These are phyloP conservation scores for Candida jianshihensis DNA, from an alignment of 805 yeast genomes.

Conservation along the genomic window DNA sequence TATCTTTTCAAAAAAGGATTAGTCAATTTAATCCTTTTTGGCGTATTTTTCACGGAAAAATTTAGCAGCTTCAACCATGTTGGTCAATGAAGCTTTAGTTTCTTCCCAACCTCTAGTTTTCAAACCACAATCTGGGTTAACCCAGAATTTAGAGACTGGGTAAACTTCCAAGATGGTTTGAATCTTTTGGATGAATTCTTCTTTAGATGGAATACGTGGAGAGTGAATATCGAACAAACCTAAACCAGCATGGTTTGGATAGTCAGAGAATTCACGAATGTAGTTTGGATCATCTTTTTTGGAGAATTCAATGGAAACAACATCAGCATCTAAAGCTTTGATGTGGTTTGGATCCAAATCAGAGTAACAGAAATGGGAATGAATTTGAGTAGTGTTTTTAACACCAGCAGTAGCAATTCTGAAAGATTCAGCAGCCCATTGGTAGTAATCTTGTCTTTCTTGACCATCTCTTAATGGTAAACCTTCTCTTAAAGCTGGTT, in stretches of 20 bases:
- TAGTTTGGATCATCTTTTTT: constrained; percentile 99
- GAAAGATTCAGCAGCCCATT: constrained; percentile 99
- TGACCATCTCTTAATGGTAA: constrained; percentile 97
- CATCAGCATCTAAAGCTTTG: constrained; percentile 99
- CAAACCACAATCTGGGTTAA: constrained; percentile 99
- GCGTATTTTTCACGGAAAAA: constrained; percentile 60
- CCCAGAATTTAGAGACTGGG: constrained; percentile 99
- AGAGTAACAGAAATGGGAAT: constrained; percentile 99
- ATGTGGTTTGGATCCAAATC: constrained; percentile 99
- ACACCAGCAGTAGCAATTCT: constrained; percentile 99
- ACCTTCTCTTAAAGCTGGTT: constrained; percentile 99
- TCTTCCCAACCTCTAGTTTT: constrained; percentile 99
- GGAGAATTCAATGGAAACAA: constrained; percentile 97
- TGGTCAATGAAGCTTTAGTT: constrained; percentile 88
- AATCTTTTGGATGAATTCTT: constrained; percentile 91
- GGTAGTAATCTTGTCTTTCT: constrained; percentile 92
- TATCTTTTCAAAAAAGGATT: constrained; percentile 3
- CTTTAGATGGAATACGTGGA: constrained; percentile 98
- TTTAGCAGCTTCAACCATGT: constrained; percentile 99
- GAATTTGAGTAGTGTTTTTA: constrained; percentile 90
- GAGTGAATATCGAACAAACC: constrained; percentile 99
- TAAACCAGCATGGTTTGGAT: constrained; percentile 99
- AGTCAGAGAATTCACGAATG: constrained; percentile 94
- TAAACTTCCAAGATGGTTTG: constrained; percentile 91
- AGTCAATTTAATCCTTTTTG: constrained; percentile 7